Conservation (phyloP, 176 grass and related monocot genomes). For the Musa schizocarpa region DNA sequence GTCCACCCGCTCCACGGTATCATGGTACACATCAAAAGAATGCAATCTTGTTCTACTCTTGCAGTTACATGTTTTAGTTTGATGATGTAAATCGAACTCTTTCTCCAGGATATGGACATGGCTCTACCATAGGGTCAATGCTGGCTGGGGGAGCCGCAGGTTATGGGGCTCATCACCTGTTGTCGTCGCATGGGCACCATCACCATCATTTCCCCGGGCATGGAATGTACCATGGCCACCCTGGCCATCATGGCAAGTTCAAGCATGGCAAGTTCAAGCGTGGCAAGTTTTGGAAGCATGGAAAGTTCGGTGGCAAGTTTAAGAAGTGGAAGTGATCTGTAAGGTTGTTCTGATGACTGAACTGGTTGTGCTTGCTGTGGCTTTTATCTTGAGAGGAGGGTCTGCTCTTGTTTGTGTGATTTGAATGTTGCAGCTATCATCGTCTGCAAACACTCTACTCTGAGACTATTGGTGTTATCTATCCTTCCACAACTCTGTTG, state of each 20-base stretch:
- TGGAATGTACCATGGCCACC: slow-evolving; percentile 15
- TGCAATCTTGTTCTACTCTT: background rate
- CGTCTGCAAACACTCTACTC: too few species aligned
- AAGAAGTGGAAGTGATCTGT: slow-evolving; percentile 20
- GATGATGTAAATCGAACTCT: background rate
- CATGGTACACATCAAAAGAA: slow-evolving; percentile 8
- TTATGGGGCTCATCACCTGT: slow-evolving; percentile 29
- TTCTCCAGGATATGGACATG: slow-evolving; percentile 27
- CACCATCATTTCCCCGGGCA: background rate
- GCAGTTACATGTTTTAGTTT: background rate
- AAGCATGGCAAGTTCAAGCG: slow-evolving; percentile 19
- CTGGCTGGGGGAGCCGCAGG: slow-evolving; percentile 22
- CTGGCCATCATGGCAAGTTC: slow-evolving; percentile 13
- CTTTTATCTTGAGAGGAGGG: too few species aligned
- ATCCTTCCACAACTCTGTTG: too few species aligned
- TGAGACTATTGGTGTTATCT: too few species aligned
- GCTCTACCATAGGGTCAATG: slow-evolving; percentile 15
- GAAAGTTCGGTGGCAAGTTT: slow-evolving; percentile 19
- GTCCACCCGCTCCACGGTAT: slow-evolving; percentile 3
- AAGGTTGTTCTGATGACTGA: background rate
- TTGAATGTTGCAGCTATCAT: too few species aligned
- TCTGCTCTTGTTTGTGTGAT: too few species aligned
- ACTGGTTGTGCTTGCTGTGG: background rate
- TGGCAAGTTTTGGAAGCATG: slow-evolving; percentile 6
- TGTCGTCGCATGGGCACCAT: slow-evolving; percentile 15